Percentiles rank a stretch among this genome's conserved stretches.
phyloP scores from a whole-genome alignment of 352 stramenopile species.

The Phytophthora chlamydospora region DNA sequence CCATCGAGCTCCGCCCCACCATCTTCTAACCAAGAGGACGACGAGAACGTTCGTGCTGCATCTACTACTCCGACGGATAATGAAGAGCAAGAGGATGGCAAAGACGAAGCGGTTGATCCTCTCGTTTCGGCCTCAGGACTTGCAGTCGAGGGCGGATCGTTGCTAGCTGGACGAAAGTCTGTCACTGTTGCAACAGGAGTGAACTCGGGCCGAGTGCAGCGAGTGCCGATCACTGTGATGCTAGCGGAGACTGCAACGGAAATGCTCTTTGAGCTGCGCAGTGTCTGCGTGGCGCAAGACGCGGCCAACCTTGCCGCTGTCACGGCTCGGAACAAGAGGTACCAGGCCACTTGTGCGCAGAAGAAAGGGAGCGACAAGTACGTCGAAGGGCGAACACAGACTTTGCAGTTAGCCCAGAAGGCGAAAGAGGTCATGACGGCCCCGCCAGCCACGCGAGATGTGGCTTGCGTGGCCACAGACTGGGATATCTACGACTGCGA shows the following conservation, averaged over 20 bases:
- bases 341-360: conserved; percentile 60
- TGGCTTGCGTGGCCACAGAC: conserved; percentile 71
- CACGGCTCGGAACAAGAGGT: conserved; percentile 64
- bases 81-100: conserved; percentile 26
- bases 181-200: conserved; percentile 5
- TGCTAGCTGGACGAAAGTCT: conserved; percentile 15
- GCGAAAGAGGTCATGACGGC: conserved; percentile 86
- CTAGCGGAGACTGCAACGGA: conserved; percentile 67
- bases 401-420: conserved; percentile 77
- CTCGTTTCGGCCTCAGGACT: not conserved
- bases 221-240: conserved; percentile 51
- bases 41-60: conserved; percentile 5
- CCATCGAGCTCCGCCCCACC: conserved; percentile 5
- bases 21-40: conserved; percentile 29
- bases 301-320: conserved; percentile 50
- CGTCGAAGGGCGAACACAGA: conserved; percentile 67
- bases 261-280: conserved; percentile 69
- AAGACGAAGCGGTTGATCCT: conserved; percentile 11
- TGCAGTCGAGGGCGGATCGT: not conserved
- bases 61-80: conserved; percentile 1
- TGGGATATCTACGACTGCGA: conserved; percentile 89
- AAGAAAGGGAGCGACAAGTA: conserved; percentile 87
- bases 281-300: conserved; percentile 72
- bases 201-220: conserved; percentile 8
- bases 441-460: conserved; percentile 75